Base-by-base conservation (phyloP, 495 filamentous ascomycete genomes). In the Letharia columbiana region DNA sequence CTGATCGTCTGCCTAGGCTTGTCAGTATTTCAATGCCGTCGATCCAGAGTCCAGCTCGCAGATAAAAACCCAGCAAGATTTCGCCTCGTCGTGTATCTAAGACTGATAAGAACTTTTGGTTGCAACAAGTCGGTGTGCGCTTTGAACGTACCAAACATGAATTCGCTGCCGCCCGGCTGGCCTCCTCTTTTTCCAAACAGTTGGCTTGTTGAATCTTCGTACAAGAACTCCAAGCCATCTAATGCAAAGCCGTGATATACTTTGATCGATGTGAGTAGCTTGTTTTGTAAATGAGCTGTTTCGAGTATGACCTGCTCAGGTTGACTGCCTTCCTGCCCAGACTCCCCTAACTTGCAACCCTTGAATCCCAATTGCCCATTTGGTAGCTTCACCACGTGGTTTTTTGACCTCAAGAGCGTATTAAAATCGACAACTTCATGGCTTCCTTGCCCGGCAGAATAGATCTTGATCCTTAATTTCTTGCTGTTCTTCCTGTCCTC, bases 11-110 rank as follows among this genome's bases (percentile, higher is more conserved):
- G 41, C 92, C 93, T 40, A 89, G 76, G 71, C 88, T 96, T 11
- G 94, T 97, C 72, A 97, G 74, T 65, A 98, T 88, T 73, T 96
- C 91, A 62, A 98, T 84, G 18, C 86, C 94, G 75, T 96, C 92
- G 67, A 97, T 89, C 89, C 91, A 94, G 45, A 84, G 76, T 15
- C 91, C 91, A 52, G 90, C 84, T 67, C 92, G 81, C 62, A 97
- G 78, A 70, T 88, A 87, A 75, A 98, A 98, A 17, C 94, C 94
- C 62, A 91, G 83, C 17, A 98, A 76, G 64, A 89, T 87, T 76
- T 98, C 94, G 50, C 92, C 92, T 66, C 87, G 83, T 64, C 91
- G 84, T 17, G 89, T 88, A 76, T 98, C 93, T 85, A 67, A n/a
- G 42, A 50, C 49, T 12, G 33, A 13, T 57, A 4, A 44, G 63